These are phyloP conservation scores for Hansfordia pulvinata DNA, from an alignment of 2,329 filamentous ascomycete genomes.

Conservation along the genomic window DNA sequence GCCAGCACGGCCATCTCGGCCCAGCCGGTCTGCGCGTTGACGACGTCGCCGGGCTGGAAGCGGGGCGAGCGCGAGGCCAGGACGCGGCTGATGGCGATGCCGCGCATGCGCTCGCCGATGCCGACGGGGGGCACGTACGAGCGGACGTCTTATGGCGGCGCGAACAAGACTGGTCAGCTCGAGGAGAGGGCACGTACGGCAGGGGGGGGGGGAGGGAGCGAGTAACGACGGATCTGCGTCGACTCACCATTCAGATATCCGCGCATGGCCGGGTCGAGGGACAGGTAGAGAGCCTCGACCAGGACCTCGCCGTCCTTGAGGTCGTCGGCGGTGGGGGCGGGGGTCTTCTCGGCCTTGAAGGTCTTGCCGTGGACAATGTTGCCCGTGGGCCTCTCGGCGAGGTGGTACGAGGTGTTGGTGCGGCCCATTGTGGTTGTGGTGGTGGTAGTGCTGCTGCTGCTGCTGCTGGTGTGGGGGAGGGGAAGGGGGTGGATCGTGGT, in stretches of 20 bases:
- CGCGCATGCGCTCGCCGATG: conserved; percentile 57
- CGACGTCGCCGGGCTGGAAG: conserved; percentile 43
- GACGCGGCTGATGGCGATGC: conserved; percentile 44
- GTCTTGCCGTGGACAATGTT: conserved; percentile 52
- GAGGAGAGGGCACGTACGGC: too few species aligned
- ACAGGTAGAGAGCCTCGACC: conserved; percentile 47
- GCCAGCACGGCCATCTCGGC: conserved; percentile 47
- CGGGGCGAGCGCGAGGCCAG: conserved; percentile 42
- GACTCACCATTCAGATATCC: conserved; percentile 49
- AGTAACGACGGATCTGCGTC: background rate
- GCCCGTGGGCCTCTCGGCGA: conserved; percentile 48
- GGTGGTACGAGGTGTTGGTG: conserved; percentile 36
- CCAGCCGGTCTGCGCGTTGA: conserved; percentile 46
- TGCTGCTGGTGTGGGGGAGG: background rate
- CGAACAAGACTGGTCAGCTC: too few species aligned
- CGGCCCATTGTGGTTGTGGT: conserved; percentile 21
- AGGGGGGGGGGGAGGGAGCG: background rate
- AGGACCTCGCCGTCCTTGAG: conserved; percentile 54
- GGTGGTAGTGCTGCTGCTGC: background rate
- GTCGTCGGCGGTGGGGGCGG: conserved; percentile 34
- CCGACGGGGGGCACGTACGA: conserved; percentile 57
- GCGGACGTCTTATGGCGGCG: conserved; percentile 21
- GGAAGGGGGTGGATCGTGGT: background rate
- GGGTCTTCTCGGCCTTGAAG: conserved; percentile 38
- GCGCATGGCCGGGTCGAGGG: conserved; percentile 65